phyloP scores from a whole-genome alignment of 768 basidiomycete genomes.

The Boletus sp. region DNA sequence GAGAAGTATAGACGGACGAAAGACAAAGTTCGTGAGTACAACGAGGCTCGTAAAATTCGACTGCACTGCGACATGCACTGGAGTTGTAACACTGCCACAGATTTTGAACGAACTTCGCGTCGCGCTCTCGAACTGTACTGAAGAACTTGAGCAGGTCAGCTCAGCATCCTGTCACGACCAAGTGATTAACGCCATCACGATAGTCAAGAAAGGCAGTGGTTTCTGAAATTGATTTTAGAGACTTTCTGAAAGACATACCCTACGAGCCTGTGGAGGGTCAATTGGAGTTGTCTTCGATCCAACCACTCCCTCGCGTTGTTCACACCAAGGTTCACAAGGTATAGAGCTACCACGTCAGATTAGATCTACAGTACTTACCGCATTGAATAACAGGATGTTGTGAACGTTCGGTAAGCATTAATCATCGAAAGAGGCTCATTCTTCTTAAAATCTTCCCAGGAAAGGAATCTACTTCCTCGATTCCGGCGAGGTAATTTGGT shows the following conservation, averaged over 20 bases:
- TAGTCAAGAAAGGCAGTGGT: constrained; percentile 12
- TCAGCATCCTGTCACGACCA: not conserved
- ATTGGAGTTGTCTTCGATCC: constrained; percentile 7
- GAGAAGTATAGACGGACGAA: constrained; percentile 24
- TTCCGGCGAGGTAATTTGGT: constrained; percentile 21
- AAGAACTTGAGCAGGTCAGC: constrained; percentile 24
- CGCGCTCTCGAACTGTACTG: constrained; percentile 11
- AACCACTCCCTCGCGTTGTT: not conserved
- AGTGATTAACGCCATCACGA: not conserved
- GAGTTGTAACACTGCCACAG: constrained; percentile 10
- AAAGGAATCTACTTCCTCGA: constrained; percentile 11
- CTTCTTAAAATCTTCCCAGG: constrained; percentile 1
- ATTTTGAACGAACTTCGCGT: constrained; percentile 17
- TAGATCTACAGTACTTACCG: not conserved
- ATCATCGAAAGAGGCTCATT: not conserved
- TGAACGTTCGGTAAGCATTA: constrained; percentile 7
- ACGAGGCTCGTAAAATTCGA: constrained; percentile 16
- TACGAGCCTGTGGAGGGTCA: constrained; percentile 16
- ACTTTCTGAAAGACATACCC: not conserved
- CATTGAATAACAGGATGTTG: constrained; percentile 3
- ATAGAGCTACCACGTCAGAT: not conserved
- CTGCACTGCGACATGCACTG: not conserved
- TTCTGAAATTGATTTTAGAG: constrained; percentile 18
- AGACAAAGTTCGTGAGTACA: constrained; percentile 10
- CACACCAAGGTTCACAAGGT: constrained; percentile 15